phyloP scores from a whole-genome alignment of 163 green algal species.

The Chlamydomonas reinhardtii region DNA sequence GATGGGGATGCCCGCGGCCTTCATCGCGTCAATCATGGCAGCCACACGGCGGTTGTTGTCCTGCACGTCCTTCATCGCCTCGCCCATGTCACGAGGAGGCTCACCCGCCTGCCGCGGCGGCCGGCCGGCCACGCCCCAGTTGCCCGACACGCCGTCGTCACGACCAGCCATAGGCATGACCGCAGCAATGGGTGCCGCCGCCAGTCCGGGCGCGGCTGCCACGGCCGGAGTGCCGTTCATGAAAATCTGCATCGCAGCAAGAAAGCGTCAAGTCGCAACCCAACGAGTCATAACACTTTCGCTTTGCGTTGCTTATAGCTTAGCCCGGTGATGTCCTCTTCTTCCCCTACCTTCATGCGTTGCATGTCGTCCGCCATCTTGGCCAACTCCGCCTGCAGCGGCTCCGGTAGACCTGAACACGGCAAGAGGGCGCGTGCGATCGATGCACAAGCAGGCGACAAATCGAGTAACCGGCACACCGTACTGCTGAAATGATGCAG shows the following conservation, averaged over 20 bases:
- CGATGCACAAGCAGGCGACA: too few relatives aligned
- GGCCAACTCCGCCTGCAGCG: slow-evolving; percentile 14
- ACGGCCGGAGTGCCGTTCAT: background rate
- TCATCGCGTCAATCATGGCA: slow-evolving; percentile 8
- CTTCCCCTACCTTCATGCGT: too few relatives aligned
- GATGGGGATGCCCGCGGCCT: background rate
- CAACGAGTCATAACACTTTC: too few relatives aligned
- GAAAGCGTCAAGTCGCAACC: too few relatives aligned
- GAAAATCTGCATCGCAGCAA: background rate
- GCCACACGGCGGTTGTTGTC: slow-evolving; percentile 6
- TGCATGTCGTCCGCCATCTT: slow-evolving; percentile 26
- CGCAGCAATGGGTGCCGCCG: background rate
- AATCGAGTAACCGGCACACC: too few relatives aligned
- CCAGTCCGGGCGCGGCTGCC: background rate
- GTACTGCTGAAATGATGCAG: too few relatives aligned
- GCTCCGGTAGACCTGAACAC: slow-evolving; percentile 23
- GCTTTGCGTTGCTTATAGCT: too few relatives aligned
- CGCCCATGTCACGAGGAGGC: background rate
- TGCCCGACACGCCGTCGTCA: background rate
- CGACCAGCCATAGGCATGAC: background rate
- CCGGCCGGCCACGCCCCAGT: slow-evolving; percentile 22
- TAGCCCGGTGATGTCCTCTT: too few relatives aligned
- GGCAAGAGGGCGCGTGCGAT: too few relatives aligned
- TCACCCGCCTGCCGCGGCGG: background rate
- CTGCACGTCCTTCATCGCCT: background rate